phyloP scores from a whole-genome alignment of 495 filamentous ascomycete species.

The Neurospora sp. region DNA sequence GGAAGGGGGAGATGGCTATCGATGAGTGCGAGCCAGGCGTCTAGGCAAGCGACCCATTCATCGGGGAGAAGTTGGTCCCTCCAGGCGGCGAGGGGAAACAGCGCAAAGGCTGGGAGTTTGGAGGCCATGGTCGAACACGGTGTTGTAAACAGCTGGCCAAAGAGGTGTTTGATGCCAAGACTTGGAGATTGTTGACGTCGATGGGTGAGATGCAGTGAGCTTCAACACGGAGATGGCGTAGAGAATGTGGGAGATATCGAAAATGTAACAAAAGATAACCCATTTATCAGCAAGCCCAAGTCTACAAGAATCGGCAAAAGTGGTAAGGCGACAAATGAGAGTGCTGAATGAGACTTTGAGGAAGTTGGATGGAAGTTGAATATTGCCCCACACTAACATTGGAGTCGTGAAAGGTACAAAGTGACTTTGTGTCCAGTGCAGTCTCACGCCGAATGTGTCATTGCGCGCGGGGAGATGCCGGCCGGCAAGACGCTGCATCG shows the following conservation, averaged over 20 bases:
- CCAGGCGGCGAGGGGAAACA: conserved; percentile 62
- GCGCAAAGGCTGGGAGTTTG: conserved; percentile 56
- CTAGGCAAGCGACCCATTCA: conserved; percentile 71
- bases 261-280: neutral
- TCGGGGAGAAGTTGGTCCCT: conserved; percentile 51
- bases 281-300: neutral
- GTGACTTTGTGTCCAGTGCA: neutral
- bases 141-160: neutral
- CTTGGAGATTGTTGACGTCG: neutral
- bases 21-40: conserved; percentile 63
- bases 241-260: neutral
- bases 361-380: no score
- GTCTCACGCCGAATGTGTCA: conserved; percentile 30
- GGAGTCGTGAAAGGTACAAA: neutral
- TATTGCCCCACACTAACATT: neutral
- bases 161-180: neutral
- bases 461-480: conserved; percentile 3
- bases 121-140: conserved; percentile 6
- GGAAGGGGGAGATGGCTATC: conserved; percentile 52
- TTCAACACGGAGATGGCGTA: neutral
- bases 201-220: neutral
- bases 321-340: neutral
- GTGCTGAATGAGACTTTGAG: no score
- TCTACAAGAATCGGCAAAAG: neutral
- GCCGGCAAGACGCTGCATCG: neutral